phyloP scores from a whole-genome alignment of 176 grass and related monocot genomes.

The Cenchrus purpureus region DNA sequence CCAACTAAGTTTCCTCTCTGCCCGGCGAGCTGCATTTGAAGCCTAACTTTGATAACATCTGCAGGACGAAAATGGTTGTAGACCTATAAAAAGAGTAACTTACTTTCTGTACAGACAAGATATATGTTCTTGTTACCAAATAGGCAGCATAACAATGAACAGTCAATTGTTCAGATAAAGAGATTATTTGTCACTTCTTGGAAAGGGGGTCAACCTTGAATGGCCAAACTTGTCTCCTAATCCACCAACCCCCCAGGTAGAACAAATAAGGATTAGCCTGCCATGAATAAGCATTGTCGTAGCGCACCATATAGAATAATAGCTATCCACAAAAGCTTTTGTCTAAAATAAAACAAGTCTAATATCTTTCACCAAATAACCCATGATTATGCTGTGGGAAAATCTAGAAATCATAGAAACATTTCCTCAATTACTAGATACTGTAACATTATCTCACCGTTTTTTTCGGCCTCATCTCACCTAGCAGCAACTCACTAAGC shows the following conservation, averaged over 20 bases:
- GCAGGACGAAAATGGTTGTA: conserved; percentile 47
- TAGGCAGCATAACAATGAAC: conserved; percentile 10
- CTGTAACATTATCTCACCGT: background rate
- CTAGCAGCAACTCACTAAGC: background rate
- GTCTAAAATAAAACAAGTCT: background rate
- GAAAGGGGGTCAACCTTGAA: background rate
- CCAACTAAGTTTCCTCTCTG: conserved; percentile 92
- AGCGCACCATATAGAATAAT: background rate
- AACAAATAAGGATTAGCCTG: conserved; percentile 1
- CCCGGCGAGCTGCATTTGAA: conserved; percentile 97
- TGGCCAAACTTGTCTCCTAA: background rate
- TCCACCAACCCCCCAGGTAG: background rate
- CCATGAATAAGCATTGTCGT: background rate
- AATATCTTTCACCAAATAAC: background rate
- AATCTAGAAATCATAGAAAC: background rate
- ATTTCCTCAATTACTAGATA: background rate
- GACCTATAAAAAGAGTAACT: conserved; percentile 40
- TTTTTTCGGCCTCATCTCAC: background rate
- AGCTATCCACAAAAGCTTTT: background rate
- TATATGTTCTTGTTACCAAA: conserved; percentile 12
- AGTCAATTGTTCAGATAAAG: conserved; percentile 2
- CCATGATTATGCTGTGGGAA: conserved; percentile 14
- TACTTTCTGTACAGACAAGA: conserved; percentile 17
- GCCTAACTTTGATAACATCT: conserved; percentile 99
- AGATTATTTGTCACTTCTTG: background rate